Percentiles rank a stretch among this genome's conserved stretches.
Conservation (phyloP, 805 yeast species). For the Kodamaea hsintzibuensis region DNA sequence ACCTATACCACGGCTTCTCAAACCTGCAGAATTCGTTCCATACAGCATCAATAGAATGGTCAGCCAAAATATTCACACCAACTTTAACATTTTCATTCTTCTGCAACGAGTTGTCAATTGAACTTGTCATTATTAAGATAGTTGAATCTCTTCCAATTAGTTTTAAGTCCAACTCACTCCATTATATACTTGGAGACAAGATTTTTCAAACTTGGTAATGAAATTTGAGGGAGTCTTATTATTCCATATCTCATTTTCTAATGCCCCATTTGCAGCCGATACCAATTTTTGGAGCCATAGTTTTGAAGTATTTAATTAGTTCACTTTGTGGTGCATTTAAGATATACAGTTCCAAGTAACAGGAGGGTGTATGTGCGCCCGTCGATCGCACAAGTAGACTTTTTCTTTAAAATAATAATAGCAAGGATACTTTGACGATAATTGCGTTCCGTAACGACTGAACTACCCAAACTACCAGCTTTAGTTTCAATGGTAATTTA, state of each 20-base stretch:
- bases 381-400: neutral
- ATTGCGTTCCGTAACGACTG: neutral
- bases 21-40: neutral
- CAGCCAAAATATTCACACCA: neutral
- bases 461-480: too few species aligned
- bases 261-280: neutral
- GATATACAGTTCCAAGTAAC: neutral
- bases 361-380: neutral
- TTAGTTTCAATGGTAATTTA: too few species aligned
- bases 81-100: neutral
- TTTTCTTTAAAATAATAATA: neutral
- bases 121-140: neutral
- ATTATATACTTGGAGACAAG: neutral
- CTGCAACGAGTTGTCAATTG: neutral
- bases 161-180: neutral
- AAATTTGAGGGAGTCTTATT: neutral
- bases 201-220: too few species aligned
- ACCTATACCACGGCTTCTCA: slow-evolving; percentile 1
- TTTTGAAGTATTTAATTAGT: neutral
- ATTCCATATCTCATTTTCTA: neutral
- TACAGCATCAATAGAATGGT: neutral
- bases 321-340: neutral
- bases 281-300: neutral
- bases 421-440: neutral
- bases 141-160: neutral